Conservation (phyloP, 2,329 filamentous ascomycete species). For the Mycosphaerella sp. region DNA sequence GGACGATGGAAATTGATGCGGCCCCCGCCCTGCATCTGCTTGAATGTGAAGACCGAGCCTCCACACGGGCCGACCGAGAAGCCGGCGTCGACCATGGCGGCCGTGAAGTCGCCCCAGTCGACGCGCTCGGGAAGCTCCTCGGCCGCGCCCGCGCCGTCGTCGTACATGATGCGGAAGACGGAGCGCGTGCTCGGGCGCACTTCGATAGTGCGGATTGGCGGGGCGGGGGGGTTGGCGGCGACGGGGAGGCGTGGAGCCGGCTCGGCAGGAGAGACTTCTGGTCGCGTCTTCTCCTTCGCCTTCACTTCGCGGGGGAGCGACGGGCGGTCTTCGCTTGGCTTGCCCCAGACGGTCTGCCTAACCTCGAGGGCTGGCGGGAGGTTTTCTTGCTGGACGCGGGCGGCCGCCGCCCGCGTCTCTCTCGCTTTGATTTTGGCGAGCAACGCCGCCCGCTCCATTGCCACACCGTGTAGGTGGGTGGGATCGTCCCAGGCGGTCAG, state of each 20-base stretch:
- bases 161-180: conserved; percentile 5
- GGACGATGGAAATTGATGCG: conserved; percentile 27
- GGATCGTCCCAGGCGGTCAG: not conserved
- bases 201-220: not conserved
- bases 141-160: too few relatives aligned
- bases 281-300: not conserved
- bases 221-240: not conserved
- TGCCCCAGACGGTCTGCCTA: not conserved
- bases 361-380: not conserved
- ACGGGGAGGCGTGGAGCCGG: not conserved
- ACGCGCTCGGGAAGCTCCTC: not conserved
- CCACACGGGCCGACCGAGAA: conserved; percentile 13
- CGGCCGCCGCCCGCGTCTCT: not conserved
- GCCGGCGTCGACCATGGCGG: conserved; percentile 17
- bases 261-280: not conserved
- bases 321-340: not conserved
- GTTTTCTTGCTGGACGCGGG: not conserved
- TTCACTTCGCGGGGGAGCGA: not conserved
- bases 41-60: conserved; percentile 19
- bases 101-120: conserved; percentile 16
- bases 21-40: not conserved
- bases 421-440: not conserved
- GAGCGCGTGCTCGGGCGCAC: not conserved
- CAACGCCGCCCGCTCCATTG: not conserved
- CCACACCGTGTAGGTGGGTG: not conserved